These are phyloP conservation scores for bread wheat (Triticum aestivum) DNA, from an alignment of 176 grass and related monocot genomes.

Conservation along the genomic window DNA sequence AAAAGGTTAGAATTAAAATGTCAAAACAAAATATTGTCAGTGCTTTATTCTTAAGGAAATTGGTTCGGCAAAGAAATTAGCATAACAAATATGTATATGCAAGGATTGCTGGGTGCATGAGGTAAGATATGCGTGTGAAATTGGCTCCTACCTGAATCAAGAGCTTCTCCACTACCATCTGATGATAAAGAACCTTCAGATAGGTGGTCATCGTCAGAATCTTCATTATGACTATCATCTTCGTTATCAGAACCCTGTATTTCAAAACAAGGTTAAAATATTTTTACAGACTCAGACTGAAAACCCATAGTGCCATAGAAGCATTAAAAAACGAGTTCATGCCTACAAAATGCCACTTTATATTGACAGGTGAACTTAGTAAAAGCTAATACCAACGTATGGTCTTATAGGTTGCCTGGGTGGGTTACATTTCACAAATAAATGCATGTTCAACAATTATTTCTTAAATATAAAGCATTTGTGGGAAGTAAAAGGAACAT, in stretches of 20 bases:
- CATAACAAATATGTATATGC: neutral
- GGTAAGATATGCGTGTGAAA: slow-evolving; percentile 7
- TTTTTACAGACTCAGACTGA: slow-evolving; percentile 8
- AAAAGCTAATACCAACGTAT: neutral
- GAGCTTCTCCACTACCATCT: slow-evolving; percentile 48
- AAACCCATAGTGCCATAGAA: slow-evolving; percentile 18
- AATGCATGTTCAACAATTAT: neutral
- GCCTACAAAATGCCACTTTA: neutral
- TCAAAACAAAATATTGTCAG: neutral
- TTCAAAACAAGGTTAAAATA: slow-evolving; percentile 26
- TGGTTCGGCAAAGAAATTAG: slow-evolving; percentile 26
- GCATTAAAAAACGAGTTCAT: slow-evolving; percentile 10
- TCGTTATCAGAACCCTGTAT: slow-evolving; percentile 55
- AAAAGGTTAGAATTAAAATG: slow-evolving; percentile 21
- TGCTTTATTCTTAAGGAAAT: neutral
- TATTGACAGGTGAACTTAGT: neutral
- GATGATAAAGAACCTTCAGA: slow-evolving; percentile 59
- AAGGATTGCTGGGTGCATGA: neutral
- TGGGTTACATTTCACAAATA: neutral
- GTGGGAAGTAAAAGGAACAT: slow-evolving; percentile 11
- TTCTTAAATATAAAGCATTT: slow-evolving; percentile 23
- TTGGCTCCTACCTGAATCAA: slow-evolving; percentile 54
- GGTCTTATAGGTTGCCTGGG: neutral
- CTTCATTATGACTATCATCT: slow-evolving; percentile 34
- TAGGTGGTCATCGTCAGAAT: slow-evolving; percentile 59